These are phyloP conservation scores for Phialophora chinensis DNA, from an alignment of 2,329 filamentous ascomycete genomes.

Conservation along the genomic window DNA sequence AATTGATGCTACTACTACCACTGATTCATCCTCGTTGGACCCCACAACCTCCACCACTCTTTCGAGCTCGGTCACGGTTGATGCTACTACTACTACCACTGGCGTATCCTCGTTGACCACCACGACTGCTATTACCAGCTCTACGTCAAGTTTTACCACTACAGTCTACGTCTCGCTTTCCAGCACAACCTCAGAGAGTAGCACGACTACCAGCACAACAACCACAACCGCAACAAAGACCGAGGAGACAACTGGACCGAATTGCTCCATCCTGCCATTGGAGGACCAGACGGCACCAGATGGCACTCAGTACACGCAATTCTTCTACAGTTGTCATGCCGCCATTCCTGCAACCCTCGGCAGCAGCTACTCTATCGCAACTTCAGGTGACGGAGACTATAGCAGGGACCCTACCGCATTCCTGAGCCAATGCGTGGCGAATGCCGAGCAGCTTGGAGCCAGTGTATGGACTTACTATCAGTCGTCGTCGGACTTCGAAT, in stretches of 20 bases:
- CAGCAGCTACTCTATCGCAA: conserved; percentile 4
- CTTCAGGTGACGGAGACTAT: conserved; percentile 12
- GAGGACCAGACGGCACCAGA: conserved; percentile 15
- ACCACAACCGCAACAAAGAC: conserved; percentile 6
- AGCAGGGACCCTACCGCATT: conserved; percentile 13
- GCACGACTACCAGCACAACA: conserved; percentile 2
- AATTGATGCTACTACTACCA: conserved; percentile 6
- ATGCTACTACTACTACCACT: background rate
- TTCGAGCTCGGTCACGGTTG: background rate
- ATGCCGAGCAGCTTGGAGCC: conserved; percentile 12
- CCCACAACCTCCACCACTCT: background rate
- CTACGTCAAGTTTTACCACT: conserved; percentile 3
- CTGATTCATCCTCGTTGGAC: background rate
- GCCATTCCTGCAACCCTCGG: conserved; percentile 17
- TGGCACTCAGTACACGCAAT: conserved; percentile 21
- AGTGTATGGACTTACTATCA: conserved; percentile 21
- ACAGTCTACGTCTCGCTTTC: conserved; percentile 10
- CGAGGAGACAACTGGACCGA: conserved; percentile 20
- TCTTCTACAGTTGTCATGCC: conserved; percentile 18
- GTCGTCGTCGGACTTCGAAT: conserved; percentile 13
- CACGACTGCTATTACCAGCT: background rate
- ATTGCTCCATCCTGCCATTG: conserved; percentile 20
- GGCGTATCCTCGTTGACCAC: background rate
- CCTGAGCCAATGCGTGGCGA: conserved; percentile 15
- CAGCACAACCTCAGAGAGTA: conserved; percentile 6